Base-by-base conservation (phyloP, 371 early-diverging fungal genomes). In the Lichtheimia ramosa region DNA sequence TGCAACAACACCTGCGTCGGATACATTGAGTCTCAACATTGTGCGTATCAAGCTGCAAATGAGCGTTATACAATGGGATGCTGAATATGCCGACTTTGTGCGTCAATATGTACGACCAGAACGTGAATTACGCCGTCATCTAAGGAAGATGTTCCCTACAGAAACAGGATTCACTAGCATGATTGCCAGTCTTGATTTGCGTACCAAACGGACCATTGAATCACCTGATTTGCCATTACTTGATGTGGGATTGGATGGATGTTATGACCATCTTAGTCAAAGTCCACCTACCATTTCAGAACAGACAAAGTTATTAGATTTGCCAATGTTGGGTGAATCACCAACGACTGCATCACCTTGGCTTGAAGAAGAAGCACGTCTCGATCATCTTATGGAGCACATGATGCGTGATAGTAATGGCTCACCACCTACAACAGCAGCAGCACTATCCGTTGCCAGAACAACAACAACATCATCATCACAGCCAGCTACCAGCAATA, bases 11-110 rank as follows among this genome's bases (percentile, higher is more conserved):
- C 79, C 85, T 25, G 83, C 92, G 0, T 84, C 84, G 0, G 96
- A 97, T 65, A 89, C 87, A 0, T 61, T 96, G 24, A 86, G 92
- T 0, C 73, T 95, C 27, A 94, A 92, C 52, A 71, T 80, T 27
- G 93, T 94, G 6, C 77, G 90, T 10, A 81, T 84, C 48, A 83
- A 81, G 18, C 66, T 98, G 25, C 87, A 90, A 51, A 87, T 87
- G 43, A 89, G 90, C 21, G 90, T 92, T 0, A 68, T 75, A 2
- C 80, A 74, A 41, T 98, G 97, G 97, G 93, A 96, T 51, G 64
- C 80, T 52, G 90, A 91, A 21, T 95, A 96, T 64, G 80, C 83
- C 0, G 82, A 85, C 42, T 83, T 97, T 49, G 89, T 86, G 5
- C 79, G 90, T 16, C 77, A 75, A 3, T 94, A 89, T 62, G 73